phyloP scores from a whole-genome alignment of 306 rosid genomes.

The Leucaena leucocephala region DNA sequence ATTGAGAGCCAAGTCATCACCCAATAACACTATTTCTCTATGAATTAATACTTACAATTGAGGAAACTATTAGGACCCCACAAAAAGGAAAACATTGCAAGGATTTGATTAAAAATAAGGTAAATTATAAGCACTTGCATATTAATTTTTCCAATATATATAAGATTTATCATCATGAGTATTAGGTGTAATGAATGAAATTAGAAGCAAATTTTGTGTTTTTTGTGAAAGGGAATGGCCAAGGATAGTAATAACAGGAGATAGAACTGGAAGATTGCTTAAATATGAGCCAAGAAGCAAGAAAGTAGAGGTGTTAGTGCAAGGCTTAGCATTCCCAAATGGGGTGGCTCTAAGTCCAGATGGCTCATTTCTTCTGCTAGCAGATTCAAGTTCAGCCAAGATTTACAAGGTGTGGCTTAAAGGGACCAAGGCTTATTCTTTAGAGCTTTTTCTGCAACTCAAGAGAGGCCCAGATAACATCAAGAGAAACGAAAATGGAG shows the following conservation, averaged over 20 bases:
- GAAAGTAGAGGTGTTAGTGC: conserved; percentile 45
- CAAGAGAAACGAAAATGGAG: conserved; percentile 46
- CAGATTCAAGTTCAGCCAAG: conserved; percentile 35
- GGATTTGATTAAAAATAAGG: no score
- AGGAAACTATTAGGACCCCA: no score
- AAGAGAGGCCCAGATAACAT: conserved; percentile 60
- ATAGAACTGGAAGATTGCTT: conserved; percentile 60
- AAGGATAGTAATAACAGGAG: conserved; percentile 42
- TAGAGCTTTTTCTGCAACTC: conserved; percentile 41
- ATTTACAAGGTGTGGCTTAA: conserved; percentile 44
- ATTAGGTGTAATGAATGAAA: neutral
- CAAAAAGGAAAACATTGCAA: no score
- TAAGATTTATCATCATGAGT: no score
- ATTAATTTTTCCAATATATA: neutral
- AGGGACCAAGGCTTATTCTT: conserved; percentile 26
- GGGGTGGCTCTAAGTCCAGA: conserved; percentile 70
- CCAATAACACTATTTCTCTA: no score
- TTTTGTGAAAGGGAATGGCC: neutral
- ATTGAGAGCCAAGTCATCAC: no score
- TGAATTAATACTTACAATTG: no score
- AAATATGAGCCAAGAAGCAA: conserved; percentile 50
- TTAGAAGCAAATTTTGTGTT: neutral
- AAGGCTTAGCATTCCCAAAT: conserved; percentile 57
- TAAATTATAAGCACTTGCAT: no score
- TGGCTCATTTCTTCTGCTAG: conserved; percentile 51